phyloP scores from a whole-genome alignment of 306 rosid species.

The Styphnolobium japonicum region DNA sequence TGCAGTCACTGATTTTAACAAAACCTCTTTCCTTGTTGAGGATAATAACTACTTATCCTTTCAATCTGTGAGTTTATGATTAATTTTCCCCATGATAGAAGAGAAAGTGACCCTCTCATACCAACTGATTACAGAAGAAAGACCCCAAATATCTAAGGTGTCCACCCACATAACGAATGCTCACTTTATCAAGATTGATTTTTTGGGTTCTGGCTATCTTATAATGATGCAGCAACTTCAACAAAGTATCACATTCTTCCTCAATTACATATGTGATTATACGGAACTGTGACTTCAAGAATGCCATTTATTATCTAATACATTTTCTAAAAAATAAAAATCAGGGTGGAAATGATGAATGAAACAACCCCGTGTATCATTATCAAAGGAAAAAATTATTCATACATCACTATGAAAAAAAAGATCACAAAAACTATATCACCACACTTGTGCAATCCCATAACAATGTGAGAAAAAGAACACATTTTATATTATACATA shows the following conservation, averaged over 20 bases:
- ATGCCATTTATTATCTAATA: too few species aligned
- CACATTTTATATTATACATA: background rate
- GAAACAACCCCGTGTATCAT: background rate
- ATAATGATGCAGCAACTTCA: too few species aligned
- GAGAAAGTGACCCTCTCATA: background rate
- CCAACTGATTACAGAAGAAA: background rate
- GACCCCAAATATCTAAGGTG: background rate
- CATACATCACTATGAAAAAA: background rate
- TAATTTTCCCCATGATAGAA: background rate
- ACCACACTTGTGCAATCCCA: background rate
- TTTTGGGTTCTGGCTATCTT: too few species aligned
- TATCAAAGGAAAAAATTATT: background rate
- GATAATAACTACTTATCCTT: too few species aligned
- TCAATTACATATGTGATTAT: too few species aligned
- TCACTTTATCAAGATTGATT: too few species aligned
- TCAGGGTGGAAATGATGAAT: too few species aligned
- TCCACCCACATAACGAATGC: too few species aligned
- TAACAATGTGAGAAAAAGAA: background rate
- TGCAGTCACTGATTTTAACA: background rate
- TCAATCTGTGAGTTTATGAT: background rate
- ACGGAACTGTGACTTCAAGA: too few species aligned
- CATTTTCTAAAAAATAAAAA: too few species aligned
- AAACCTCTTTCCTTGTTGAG: background rate
- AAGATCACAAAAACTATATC: background rate
- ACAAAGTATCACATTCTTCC: too few species aligned